Percentiles rank a stretch among this genome's conserved stretches.
Evolutionary conservation across 768 basidiomycete genomes (phyloP).

Genomic region (Mycena chlorophos): DNA sequence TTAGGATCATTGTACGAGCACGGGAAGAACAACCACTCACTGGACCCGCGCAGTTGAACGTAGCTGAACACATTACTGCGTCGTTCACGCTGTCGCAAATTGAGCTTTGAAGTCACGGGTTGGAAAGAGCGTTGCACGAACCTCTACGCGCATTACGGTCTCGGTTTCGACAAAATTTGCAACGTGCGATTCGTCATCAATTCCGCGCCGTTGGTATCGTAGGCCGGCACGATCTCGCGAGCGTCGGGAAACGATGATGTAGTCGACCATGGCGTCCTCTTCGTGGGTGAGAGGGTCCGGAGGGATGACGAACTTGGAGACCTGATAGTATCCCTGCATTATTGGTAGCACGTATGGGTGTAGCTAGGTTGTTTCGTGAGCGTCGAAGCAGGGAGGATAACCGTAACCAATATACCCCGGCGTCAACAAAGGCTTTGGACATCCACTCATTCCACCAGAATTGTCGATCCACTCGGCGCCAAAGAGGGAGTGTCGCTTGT

Average conservation of each 20-base stretch:
- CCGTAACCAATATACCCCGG: constrained; percentile 57
- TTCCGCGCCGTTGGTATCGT: constrained; percentile 90
- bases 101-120: background rate
- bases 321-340: constrained; percentile 91
- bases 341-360: constrained; percentile 88
- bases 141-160: constrained; percentile 81
- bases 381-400: background rate
- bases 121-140: constrained; percentile 32
- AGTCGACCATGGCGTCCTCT: constrained; percentile 61
- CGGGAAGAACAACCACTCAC: constrained; percentile 42
- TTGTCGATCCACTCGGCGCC: constrained; percentile 85
- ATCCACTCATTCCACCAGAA: constrained; percentile 99
- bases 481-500: constrained; percentile 75
- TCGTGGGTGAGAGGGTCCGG: constrained; percentile 45
- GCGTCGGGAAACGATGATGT: constrained; percentile 81
- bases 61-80: constrained; percentile 81
- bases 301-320: constrained; percentile 65
- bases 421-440: constrained; percentile 80
- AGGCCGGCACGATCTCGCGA: constrained; percentile 89
- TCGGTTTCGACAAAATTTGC: constrained; percentile 98
- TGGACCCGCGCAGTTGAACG: constrained; percentile 90
- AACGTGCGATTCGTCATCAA: constrained; percentile 90
- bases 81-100: constrained; percentile 59
- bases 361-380: constrained; percentile 41
- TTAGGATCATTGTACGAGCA: background rate